Conservation (phyloP, 768 basidiomycete genomes). For the Tricholoma terreum region DNA sequence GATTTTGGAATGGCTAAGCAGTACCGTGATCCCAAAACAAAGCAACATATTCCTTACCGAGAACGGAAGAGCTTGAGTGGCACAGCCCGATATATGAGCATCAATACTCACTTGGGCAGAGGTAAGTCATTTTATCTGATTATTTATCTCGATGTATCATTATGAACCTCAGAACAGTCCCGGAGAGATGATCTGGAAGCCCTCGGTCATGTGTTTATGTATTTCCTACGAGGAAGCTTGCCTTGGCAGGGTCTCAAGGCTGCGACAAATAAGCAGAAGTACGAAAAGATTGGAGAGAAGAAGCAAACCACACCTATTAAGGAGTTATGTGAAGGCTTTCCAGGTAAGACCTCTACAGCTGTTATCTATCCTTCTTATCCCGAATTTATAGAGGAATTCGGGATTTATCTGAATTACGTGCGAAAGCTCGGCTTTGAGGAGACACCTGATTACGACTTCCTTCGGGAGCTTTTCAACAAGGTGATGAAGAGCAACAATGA, state of each 20-base stretch:
- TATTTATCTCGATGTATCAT: slow-evolving; percentile 6
- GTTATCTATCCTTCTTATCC: slow-evolving; percentile 4
- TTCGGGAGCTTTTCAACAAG: slow-evolving; percentile 92
- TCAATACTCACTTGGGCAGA: slow-evolving; percentile 97
- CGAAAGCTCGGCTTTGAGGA: slow-evolving; percentile 99
- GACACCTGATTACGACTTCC: slow-evolving; percentile 97
- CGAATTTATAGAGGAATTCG: slow-evolving; percentile 80
- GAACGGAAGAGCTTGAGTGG: slow-evolving; percentile 97
- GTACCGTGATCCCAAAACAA: slow-evolving; percentile 98
- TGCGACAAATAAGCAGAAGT: slow-evolving; percentile 99
- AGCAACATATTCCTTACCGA: slow-evolving; percentile 98
- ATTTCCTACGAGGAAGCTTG: slow-evolving; percentile 93
- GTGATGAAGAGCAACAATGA: slow-evolving; percentile 91
- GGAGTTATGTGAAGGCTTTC: slow-evolving; percentile 94
- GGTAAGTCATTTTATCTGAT: slow-evolving; percentile 46
- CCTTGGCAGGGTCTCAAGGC: slow-evolving; percentile 99
- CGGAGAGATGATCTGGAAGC: slow-evolving; percentile 97
- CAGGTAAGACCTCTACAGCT: slow-evolving; percentile 51
- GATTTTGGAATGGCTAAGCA: slow-evolving; percentile 99
- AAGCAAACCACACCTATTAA: slow-evolving; percentile 98
- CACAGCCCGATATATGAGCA: slow-evolving; percentile 99
- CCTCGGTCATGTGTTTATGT: slow-evolving; percentile 99
- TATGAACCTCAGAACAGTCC: slow-evolving; percentile 63
- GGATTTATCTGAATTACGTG: slow-evolving; percentile 98
- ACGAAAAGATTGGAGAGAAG: slow-evolving; percentile 99